Conservation (phyloP, 345 rosid genomes). For the Melaleuca alternifolia region DNA sequence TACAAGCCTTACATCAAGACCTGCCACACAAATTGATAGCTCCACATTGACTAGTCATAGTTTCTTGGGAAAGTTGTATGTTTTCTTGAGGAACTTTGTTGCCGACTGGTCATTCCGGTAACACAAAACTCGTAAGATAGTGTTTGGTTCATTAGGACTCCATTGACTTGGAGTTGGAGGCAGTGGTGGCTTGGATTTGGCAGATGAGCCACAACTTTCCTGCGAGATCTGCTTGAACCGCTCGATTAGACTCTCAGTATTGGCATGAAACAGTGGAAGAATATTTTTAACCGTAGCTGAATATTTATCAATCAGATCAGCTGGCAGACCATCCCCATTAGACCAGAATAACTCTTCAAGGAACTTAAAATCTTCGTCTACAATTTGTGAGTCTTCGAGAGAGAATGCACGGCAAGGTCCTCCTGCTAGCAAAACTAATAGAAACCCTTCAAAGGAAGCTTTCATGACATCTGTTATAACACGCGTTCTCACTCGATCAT, state of each 20-base stretch:
- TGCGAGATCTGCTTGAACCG: conserved; percentile 29
- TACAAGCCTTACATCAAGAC: not conserved
- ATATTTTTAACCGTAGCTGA: conserved; percentile 47
- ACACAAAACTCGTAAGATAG: conserved; percentile 74
- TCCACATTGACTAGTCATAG: conserved; percentile 7
- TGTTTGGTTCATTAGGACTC: conserved; percentile 82
- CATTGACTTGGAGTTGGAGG: conserved; percentile 87
- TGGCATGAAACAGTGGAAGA: conserved; percentile 58
- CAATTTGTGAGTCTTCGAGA: conserved; percentile 43
- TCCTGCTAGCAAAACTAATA: conserved; percentile 85
- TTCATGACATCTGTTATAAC: conserved; percentile 77
- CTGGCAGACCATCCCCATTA: conserved; percentile 84
- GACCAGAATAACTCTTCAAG: conserved; percentile 85
- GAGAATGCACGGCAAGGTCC: conserved; percentile 79
- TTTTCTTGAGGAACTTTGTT: conserved; percentile 78
- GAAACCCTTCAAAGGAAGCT: conserved; percentile 90
- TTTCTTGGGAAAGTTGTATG: conserved; percentile 79
- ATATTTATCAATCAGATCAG: conserved; percentile 67
- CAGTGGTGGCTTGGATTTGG: conserved; percentile 66
- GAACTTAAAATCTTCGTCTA: conserved; percentile 77
- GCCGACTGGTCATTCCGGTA: conserved; percentile 71
- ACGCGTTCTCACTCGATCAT: conserved; percentile 82
- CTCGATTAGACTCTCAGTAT: conserved; percentile 57
- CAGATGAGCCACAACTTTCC: conserved; percentile 56
- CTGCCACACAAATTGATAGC: not conserved